phyloP scores from a whole-genome alignment of 1,284 basidiomycete species.

The Lignosus rhinocerotis region DNA sequence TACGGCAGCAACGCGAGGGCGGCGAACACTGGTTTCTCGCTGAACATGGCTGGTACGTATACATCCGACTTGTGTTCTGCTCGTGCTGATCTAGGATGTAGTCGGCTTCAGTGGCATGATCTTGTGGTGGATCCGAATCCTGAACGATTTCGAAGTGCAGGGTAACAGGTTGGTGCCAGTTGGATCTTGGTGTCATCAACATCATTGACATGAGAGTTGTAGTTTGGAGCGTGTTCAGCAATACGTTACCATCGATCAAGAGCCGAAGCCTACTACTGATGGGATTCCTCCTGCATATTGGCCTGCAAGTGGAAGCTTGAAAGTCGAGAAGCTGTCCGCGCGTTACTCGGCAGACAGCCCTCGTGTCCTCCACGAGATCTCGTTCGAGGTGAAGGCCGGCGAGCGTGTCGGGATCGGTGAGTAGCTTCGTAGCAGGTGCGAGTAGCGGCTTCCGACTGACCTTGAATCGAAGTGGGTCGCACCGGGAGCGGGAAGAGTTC shows the following conservation, averaged over 20 bases:
- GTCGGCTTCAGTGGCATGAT: constrained; percentile 60
- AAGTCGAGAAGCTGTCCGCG: constrained; percentile 61
- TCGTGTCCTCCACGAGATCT: constrained; percentile 49
- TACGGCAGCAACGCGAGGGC: constrained; percentile 43
- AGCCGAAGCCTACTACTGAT: constrained; percentile 48
- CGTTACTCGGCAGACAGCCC: constrained; percentile 49
- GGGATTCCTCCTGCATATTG: constrained; percentile 75
- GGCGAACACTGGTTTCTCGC: constrained; percentile 50
- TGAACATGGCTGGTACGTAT: constrained; percentile 48
- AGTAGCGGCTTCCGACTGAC: neutral
- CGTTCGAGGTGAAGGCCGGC: constrained; percentile 49
- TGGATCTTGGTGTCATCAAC: neutral
- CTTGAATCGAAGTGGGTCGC: constrained; percentile 46
- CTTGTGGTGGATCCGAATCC: constrained; percentile 51
- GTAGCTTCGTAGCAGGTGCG: constrained; percentile 28
- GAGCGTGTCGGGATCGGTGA: constrained; percentile 65
- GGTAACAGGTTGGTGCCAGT: constrained; percentile 36
- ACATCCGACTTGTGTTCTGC: neutral
- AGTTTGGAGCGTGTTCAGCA: constrained; percentile 51
- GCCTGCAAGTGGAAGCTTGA: constrained; percentile 71
- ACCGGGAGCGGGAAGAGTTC: constrained; percentile 56
- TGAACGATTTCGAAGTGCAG: constrained; percentile 64
- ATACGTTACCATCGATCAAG: constrained; percentile 77
- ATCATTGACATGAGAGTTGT: neutral
- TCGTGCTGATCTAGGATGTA: constrained; percentile 13